Evolutionary conservation across 2,329 filamentous ascomycete genomes (phyloP).

Genomic region (Chaetomiaceae sp.): DNA sequence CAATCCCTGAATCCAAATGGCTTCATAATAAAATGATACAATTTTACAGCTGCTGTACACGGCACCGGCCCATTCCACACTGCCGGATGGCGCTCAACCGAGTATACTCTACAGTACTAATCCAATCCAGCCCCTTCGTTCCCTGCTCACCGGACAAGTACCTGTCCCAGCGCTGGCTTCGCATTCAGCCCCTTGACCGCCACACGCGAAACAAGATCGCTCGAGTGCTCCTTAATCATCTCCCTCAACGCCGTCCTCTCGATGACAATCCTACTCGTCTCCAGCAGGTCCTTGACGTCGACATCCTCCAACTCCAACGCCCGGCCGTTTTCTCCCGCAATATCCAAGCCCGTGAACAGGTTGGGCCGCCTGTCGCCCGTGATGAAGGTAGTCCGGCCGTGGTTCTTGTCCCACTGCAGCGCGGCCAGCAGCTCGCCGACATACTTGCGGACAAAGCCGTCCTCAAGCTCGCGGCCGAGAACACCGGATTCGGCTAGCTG

Average conservation of each 20-base stretch:
- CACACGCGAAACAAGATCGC: slow-evolving; percentile 54
- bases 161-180: slow-evolving; percentile 37
- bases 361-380: slow-evolving; percentile 57
- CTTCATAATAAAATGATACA: neutral
- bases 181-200: slow-evolving; percentile 39
- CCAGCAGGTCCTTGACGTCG: slow-evolving; percentile 91
- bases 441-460: slow-evolving; percentile 52
- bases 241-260: slow-evolving; percentile 75
- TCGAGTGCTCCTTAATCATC: slow-evolving; percentile 69
- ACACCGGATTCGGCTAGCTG: slow-evolving; percentile 34
- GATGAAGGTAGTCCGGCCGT: slow-evolving; percentile 72
- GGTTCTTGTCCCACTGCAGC: slow-evolving; percentile 63
- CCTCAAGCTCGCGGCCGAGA: slow-evolving; percentile 39
- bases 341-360: slow-evolving; percentile 63
- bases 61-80: neutral
- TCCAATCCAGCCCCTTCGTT: neutral
- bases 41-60: slow-evolving; percentile 12
- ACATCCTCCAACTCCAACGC: slow-evolving; percentile 71
- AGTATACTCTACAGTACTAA: slow-evolving; percentile 7
- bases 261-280: slow-evolving; percentile 78
- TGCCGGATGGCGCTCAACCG: neutral
- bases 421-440: slow-evolving; percentile 63
- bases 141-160: slow-evolving; percentile 29
- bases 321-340: slow-evolving; percentile 61
- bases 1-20: neutral